phyloP scores from a whole-genome alignment of 192 early-diverging fungal species.

The Dimargaris verticillata region DNA sequence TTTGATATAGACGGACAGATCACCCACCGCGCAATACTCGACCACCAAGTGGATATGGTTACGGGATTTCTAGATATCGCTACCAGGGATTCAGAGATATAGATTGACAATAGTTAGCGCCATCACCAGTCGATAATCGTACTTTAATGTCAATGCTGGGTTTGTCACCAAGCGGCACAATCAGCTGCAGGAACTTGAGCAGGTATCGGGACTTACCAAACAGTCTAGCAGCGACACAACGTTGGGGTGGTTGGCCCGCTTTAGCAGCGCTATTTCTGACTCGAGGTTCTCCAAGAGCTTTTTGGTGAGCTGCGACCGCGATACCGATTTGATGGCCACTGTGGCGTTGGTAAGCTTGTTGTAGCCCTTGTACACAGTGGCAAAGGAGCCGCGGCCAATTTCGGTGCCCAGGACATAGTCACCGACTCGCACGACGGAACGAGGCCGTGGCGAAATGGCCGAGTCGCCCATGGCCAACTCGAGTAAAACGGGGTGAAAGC shows the following conservation, averaged over 20 bases:
- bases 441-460: background rate
- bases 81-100: slow-evolving; percentile 1
- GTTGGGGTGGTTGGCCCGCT: slow-evolving; percentile 62
- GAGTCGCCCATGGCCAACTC: background rate
- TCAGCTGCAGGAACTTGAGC: too few relatives aligned
- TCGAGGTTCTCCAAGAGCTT: slow-evolving; percentile 87
- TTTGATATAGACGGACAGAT: slow-evolving; percentile 81
- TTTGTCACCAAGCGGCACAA: too few relatives aligned
- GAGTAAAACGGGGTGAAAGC: too few relatives aligned
- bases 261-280: slow-evolving; percentile 87
- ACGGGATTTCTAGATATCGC: slow-evolving; percentile 54
- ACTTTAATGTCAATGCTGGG: too few relatives aligned
- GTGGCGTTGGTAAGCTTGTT: slow-evolving; percentile 43
- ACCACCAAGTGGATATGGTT: slow-evolving; percentile 91
- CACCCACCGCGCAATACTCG: slow-evolving; percentile 95
- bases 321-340: slow-evolving; percentile 88
- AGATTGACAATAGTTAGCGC: too few relatives aligned
- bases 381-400: slow-evolving; percentile 92
- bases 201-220: slow-evolving; percentile 32
- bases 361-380: slow-evolving; percentile 72
- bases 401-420: slow-evolving; percentile 62
- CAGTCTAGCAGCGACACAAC: slow-evolving; percentile 84
- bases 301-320: slow-evolving; percentile 71
- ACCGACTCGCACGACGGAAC: slow-evolving; percentile 33
- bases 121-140: too few relatives aligned